Evolutionary conservation across 805 yeast species (phyloP).

Genomic region (Starmerella riodocensis): DNA sequence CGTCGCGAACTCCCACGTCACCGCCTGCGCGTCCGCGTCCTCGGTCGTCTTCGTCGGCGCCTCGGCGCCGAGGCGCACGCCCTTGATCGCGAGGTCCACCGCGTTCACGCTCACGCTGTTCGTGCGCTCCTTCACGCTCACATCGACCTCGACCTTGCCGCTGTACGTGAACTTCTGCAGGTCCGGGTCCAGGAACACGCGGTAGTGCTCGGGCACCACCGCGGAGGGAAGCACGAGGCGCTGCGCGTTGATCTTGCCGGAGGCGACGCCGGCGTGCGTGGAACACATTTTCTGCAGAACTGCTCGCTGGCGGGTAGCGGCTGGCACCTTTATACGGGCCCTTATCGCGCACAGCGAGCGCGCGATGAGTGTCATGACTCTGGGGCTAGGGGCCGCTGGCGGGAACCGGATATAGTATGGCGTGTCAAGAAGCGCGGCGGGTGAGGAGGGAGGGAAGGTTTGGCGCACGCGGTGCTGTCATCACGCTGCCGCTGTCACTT

Average conservation of each 20-base stretch:
- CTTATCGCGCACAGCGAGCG: background rate
- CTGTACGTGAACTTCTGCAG: slow-evolving; percentile 29
- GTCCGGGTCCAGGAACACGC: slow-evolving; percentile 53
- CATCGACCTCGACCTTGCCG: slow-evolving; percentile 31
- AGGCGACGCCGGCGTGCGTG: slow-evolving; percentile 13
- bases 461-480: too few relatives aligned
- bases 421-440: too few relatives aligned
- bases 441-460: too few relatives aligned
- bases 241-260: slow-evolving; percentile 11
- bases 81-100: slow-evolving; percentile 46
- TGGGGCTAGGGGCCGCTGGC: too few relatives aligned
- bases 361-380: background rate
- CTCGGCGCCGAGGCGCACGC: slow-evolving; percentile 24
- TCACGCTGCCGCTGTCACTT: too few relatives aligned
- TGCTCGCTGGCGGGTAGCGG: background rate
- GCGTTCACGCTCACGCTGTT: slow-evolving; percentile 42
- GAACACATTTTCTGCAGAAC: slow-evolving; percentile 16
- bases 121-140: slow-evolving; percentile 35
- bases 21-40: slow-evolving; percentile 48
- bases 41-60: slow-evolving; percentile 26
- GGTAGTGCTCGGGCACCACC: slow-evolving; percentile 65
- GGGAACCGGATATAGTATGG: too few relatives aligned
- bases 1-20: slow-evolving; percentile 43
- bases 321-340: background rate
- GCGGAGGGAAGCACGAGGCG: slow-evolving; percentile 44